Evolutionary conservation across 2,329 filamentous ascomycete genomes (phyloP).

Genomic region (Dactylellina haptotyla): DNA sequence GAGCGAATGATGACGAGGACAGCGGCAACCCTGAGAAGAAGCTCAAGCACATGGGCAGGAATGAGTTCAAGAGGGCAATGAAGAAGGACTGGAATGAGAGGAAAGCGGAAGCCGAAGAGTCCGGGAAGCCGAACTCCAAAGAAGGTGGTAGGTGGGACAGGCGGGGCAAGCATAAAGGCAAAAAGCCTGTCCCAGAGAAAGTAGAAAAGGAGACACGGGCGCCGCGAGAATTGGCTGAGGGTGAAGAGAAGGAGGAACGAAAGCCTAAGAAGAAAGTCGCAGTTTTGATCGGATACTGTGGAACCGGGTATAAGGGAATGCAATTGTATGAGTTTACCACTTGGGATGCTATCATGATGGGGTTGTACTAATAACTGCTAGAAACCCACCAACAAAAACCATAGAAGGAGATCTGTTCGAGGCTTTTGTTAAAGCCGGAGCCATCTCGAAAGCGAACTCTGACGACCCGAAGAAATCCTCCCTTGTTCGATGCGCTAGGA

Average conservation of each 20-base stretch:
- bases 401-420: slow-evolving; percentile 96
- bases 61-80: slow-evolving; percentile 45
- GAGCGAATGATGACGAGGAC: background rate
- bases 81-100: slow-evolving; percentile 45
- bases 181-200: slow-evolving; percentile 2
- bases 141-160: background rate
- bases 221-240: slow-evolving; percentile 18
- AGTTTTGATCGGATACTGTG: slow-evolving; percentile 93
- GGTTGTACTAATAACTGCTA: background rate
- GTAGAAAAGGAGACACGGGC: slow-evolving; percentile 30
- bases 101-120: slow-evolving; percentile 18
- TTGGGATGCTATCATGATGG: background rate
- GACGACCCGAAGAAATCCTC: slow-evolving; percentile 97
- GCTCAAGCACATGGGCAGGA: slow-evolving; percentile 42
- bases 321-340: slow-evolving; percentile 74
- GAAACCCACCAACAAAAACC: slow-evolving; percentile 74
- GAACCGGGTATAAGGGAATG: slow-evolving; percentile 96
- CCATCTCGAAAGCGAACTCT: slow-evolving; percentile 96
- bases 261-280: slow-evolving; percentile 96
- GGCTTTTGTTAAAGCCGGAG: slow-evolving; percentile 88
- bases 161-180: slow-evolving; percentile 4
- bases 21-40: slow-evolving; percentile 33
- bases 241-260: slow-evolving; percentile 71
- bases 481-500: slow-evolving; percentile 90
- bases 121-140: slow-evolving; percentile 8